phyloP scores from a whole-genome alignment of 163 green algal genomes.

The Scenedesmus sp. region DNA sequence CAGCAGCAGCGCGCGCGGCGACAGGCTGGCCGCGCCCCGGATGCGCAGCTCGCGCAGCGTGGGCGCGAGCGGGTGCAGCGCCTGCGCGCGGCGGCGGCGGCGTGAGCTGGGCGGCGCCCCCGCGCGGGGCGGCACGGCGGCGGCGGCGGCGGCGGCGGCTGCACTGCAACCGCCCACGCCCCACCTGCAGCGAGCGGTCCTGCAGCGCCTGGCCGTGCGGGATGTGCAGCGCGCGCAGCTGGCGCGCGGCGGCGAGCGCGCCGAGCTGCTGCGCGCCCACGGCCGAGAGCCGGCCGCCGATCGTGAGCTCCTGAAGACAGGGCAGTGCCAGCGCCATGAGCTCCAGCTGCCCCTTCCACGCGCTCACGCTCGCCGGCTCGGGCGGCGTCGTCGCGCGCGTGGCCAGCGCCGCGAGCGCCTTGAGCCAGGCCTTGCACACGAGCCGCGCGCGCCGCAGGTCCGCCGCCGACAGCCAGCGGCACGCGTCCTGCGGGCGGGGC shows the following conservation, averaged over 20 bases:
- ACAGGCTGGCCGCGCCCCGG: constrained; percentile 4
- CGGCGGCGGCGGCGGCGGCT: background rate
- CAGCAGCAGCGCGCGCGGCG: constrained; percentile 2
- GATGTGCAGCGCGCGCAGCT: constrained; percentile 32
- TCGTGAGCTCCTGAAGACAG: constrained; percentile 39
- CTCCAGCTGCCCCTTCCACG: constrained; percentile 30
- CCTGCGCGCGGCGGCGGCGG: background rate
- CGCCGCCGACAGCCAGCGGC: constrained; percentile 34
- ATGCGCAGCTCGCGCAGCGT: constrained; percentile 28
- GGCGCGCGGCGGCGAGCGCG: constrained; percentile 14
- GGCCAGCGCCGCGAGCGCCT: constrained; percentile 25
- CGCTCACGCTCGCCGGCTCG: constrained; percentile 26
- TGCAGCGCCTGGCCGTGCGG: constrained; percentile 32
- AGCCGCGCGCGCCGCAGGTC: constrained; percentile 38
- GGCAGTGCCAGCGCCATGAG: constrained; percentile 15
- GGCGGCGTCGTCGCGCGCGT: constrained; percentile 25
- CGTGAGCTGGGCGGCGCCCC: background rate
- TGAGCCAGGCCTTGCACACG: constrained; percentile 36
- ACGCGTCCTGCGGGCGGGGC: too few relatives aligned
- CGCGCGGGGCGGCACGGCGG: background rate
- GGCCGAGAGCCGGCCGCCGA: constrained; percentile 40
- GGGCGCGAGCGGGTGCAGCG: constrained; percentile 10
- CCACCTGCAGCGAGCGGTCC: constrained; percentile 37
- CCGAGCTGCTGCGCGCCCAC: constrained; percentile 44
- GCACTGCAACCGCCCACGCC: background rate